phyloP scores from a whole-genome alignment of 768 basidiomycete species.

The Pleurotus salmoneostramineus region DNA sequence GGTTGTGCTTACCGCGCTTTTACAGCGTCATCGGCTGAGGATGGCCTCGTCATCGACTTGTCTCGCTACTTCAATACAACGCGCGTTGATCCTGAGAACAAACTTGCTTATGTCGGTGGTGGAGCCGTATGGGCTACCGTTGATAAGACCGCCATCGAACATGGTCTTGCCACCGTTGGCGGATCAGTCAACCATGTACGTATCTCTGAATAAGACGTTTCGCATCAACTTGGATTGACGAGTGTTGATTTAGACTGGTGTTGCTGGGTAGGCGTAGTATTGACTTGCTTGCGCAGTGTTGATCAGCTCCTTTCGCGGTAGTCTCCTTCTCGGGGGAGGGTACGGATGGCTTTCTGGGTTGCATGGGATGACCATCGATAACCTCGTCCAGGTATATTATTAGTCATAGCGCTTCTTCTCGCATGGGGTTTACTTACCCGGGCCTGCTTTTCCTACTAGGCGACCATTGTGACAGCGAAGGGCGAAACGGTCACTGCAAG shows the following conservation, averaged over 20 bases:
- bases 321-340: conserved; percentile 50
- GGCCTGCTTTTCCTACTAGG: conserved; percentile 19
- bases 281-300: not conserved
- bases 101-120: conserved; percentile 29
- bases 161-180: conserved; percentile 35
- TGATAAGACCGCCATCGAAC: conserved; percentile 28
- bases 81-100: conserved; percentile 25
- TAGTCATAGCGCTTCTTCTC: too few species aligned
- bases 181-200: conserved; percentile 45
- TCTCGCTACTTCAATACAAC: conserved; percentile 25
- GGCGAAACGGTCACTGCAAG: conserved; percentile 34
- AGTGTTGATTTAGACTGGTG: conserved; percentile 35
- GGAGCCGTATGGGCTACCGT: conserved; percentile 35
- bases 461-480: conserved; percentile 40
- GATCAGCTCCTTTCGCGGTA: conserved; percentile 11
- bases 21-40: conserved; percentile 27
- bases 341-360: conserved; percentile 45
- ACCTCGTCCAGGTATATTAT: conserved; percentile 29
- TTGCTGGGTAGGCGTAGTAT: conserved; percentile 35
- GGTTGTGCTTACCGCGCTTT: not conserved
- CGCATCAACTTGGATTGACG: not conserved
- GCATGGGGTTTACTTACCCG: too few species aligned
- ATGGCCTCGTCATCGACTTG: conserved; percentile 38
- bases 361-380: conserved; percentile 45
- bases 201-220: not conserved